Base-by-base conservation (phyloP, 352 stramenopile species). In the Achlya hypogyna region DNA sequence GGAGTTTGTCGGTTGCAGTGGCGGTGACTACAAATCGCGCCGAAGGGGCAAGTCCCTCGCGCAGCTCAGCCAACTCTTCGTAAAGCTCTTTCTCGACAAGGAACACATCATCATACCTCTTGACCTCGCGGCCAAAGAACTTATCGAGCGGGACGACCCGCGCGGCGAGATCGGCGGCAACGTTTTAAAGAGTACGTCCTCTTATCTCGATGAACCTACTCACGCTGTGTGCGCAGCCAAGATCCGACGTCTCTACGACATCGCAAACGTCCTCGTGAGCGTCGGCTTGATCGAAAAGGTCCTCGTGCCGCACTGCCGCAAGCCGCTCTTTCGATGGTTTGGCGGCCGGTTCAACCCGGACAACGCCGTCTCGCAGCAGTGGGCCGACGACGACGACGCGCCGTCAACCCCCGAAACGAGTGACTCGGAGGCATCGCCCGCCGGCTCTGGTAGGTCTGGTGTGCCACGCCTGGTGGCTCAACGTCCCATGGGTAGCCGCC, bases 181-280 rank as follows among this genome's bases (percentile, higher is more conserved):
- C 51, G 77, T 86, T n/a, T 69, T 93, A 1, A 94, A 94, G 69
- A 94, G 86, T 94, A 76, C 34, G 76, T 71, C 45, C 12, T 31
- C 59, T 23, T 22, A 60, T 23, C 42, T 27, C 25, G 9, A 63
- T 63, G 9, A 16, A 54, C 6, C 29, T 6, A 14, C 14, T 65
- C 5, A 29, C 31, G 23, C 8, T 35, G 49, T 54, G 5, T 22
- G 28, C 34, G 27, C 71, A 94, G 86, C 95, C 51, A 98, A 98
- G 69, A 97, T 98, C 67, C 88, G 96, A 20, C 83, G 96, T 27
- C 83, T 99, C 28, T 99, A 99, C 67, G 96, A 99, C 65, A 97
- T 99, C 72, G 96, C 95, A 10, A 98, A 99, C 73, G 95, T 98
- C 8, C 84, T 98, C 25, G 79, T 94, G 2, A 93, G 83, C 53